These are phyloP conservation scores for Candida khao-thaluensis DNA, from an alignment of 805 yeast genomes.

Conservation along the genomic window DNA sequence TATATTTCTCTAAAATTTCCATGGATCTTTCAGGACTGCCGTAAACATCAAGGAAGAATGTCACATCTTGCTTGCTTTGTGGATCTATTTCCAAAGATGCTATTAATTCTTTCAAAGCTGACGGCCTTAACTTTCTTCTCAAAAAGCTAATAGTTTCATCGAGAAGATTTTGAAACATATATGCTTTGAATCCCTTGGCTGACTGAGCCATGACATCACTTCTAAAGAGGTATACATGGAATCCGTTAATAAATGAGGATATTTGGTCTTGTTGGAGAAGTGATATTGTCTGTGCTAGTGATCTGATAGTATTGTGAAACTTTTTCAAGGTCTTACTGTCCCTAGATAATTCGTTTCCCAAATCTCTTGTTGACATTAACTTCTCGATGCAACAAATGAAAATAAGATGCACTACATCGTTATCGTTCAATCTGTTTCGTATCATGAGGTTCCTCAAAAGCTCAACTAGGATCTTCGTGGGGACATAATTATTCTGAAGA, in stretches of 20 bases:
- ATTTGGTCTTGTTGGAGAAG: slow-evolving; percentile 18
- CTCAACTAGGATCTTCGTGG: slow-evolving; percentile 12
- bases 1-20: slow-evolving; percentile 23
- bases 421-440: slow-evolving; percentile 12
- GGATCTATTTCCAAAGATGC: not conserved
- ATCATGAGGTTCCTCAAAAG: slow-evolving; percentile 13
- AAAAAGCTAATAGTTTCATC: slow-evolving; percentile 11
- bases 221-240: slow-evolving; percentile 6
- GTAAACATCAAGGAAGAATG: slow-evolving; percentile 5
- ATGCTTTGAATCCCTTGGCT: slow-evolving; percentile 16
- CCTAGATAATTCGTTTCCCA: not conserved
- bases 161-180: slow-evolving; percentile 6
- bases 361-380: not conserved
- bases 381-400: slow-evolving; percentile 7
- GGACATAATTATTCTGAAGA: not conserved
- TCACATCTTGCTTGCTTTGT: not conserved
- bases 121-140: slow-evolving; percentile 11
- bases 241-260: slow-evolving; percentile 18
- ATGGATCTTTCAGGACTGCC: slow-evolving; percentile 27
- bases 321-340: slow-evolving; percentile 8
- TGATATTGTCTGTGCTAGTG: slow-evolving; percentile 31
- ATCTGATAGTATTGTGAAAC: slow-evolving; percentile 27
- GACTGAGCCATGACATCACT: slow-evolving; percentile 7
- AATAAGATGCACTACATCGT: slow-evolving; percentile 6
- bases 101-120: not conserved